These are phyloP conservation scores for Apium graveolens DNA, from an alignment of 129 eudicot species.

Conservation along the genomic window DNA sequence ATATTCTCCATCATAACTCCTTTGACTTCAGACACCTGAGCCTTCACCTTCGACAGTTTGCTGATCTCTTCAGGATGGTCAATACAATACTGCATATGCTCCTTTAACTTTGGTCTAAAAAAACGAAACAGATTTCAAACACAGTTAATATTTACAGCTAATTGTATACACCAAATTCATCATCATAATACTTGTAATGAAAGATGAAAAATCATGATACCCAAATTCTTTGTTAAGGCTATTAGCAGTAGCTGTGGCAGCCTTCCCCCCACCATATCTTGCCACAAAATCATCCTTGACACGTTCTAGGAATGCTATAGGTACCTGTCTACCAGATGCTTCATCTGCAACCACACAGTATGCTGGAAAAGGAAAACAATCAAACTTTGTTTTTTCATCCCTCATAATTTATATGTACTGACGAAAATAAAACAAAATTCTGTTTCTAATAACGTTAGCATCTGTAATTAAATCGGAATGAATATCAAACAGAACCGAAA, in stretches of 20 bases:
- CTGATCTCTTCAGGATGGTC: constrained; percentile 82
- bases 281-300: constrained; percentile 64
- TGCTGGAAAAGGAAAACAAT: constrained; percentile 30
- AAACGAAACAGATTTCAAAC: not conserved
- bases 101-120: constrained; percentile 61
- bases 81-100: constrained; percentile 65
- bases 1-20: constrained; percentile 90
- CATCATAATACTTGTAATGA: not conserved
- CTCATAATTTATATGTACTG: not conserved
- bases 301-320: constrained; percentile 72
- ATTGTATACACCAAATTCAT: not conserved
- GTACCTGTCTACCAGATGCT: constrained; percentile 66
- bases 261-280: constrained; percentile 67
- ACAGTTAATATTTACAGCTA: not conserved
- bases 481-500: not conserved
- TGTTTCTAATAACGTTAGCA: too few relatives aligned
- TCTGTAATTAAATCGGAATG: not conserved
- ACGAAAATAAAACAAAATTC: too few relatives aligned
- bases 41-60: constrained; percentile 71
- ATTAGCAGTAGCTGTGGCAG: constrained; percentile 59
- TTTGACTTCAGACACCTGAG: constrained; percentile 79
- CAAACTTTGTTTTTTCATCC: not conserved
- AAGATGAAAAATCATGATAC: constrained; percentile 16
- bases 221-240: constrained; percentile 70
- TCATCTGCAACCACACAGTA: constrained; percentile 82